A percentile compares a stretch with the other conserved stretches of the same genome.
Evolutionary conservation across 2,329 filamentous ascomycete genomes (phyloP).

Genomic region (Simplicillium aogashimaense): DNA sequence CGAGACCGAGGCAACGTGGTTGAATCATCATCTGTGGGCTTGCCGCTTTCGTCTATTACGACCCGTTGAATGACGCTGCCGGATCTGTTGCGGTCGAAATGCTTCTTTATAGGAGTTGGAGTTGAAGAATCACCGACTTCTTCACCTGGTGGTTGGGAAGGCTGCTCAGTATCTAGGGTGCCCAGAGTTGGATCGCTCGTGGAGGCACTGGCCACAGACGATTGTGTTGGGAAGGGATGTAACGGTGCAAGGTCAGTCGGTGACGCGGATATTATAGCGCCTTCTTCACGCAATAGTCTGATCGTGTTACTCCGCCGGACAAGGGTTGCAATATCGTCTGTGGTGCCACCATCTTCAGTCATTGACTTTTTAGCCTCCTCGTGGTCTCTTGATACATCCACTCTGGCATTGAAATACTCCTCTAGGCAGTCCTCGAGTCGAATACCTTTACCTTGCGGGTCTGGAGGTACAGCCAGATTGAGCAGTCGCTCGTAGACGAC

Average conservation of each 20-base stretch:
- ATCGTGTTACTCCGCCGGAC: slow-evolving; percentile 19
- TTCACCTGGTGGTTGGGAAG: slow-evolving; percentile 1
- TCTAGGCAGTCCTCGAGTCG: slow-evolving; percentile 87
- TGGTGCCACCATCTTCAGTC: slow-evolving; percentile 15
- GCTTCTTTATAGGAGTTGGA: slow-evolving; percentile 16
- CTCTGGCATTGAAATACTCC: slow-evolving; percentile 87
- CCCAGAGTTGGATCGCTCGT: slow-evolving; percentile 1
- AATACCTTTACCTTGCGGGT: slow-evolving; percentile 59
- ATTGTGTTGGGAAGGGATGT: slow-evolving; percentile 3
- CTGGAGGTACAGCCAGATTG: slow-evolving; percentile 79
- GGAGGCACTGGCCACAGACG: slow-evolving; percentile 2
- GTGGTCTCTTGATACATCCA: slow-evolving; percentile 75
- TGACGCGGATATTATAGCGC: slow-evolving; percentile 20
- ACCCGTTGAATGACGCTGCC: slow-evolving; percentile 53
- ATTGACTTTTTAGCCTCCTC: slow-evolving; percentile 39
- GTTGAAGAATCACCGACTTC: slow-evolving; percentile 10
- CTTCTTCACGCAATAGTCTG: slow-evolving; percentile 22
- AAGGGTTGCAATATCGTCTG: slow-evolving; percentile 13
- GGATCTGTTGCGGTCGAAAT: slow-evolving; percentile 34
- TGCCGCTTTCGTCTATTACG: slow-evolving; percentile 40
- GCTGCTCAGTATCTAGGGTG: neutral
- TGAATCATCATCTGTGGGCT: slow-evolving; percentile 28
- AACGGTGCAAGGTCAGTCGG: slow-evolving; percentile 18
- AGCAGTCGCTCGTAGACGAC: slow-evolving; percentile 85
- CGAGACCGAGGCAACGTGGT: slow-evolving; percentile 31